These are phyloP conservation scores for Nannizziopsis arthrosporioides DNA, from an alignment of 2,329 filamentous ascomycete species.

Conservation along the genomic window DNA sequence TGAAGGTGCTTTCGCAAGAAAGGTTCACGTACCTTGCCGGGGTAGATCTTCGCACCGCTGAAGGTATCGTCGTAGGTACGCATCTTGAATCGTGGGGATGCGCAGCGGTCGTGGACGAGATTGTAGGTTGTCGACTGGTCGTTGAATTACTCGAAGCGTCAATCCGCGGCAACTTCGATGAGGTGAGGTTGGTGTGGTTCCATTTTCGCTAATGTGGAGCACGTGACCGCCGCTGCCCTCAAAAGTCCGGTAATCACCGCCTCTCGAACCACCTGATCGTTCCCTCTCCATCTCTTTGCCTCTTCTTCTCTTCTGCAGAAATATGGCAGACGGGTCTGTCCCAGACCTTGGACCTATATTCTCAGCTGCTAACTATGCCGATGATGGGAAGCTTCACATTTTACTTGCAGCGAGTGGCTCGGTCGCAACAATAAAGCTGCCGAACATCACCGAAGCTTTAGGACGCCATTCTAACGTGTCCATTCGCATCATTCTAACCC, in stretches of 20 bases:
- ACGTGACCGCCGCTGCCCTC: slow-evolving; percentile 31
- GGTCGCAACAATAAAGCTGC: slow-evolving; percentile 81
- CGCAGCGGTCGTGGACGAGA: slow-evolving; percentile 31
- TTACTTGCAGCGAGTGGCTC: slow-evolving; percentile 57
- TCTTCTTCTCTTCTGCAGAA: neutral
- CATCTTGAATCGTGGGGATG: slow-evolving; percentile 45
- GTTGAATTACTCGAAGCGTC: slow-evolving; percentile 30
- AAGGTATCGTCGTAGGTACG: slow-evolving; percentile 69
- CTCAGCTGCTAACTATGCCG: slow-evolving; percentile 7
- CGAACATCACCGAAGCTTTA: slow-evolving; percentile 46
- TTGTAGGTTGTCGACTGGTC: slow-evolving; percentile 28
- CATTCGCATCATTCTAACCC: slow-evolving; percentile 74
- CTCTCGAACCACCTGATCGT: neutral
- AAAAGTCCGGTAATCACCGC: slow-evolving; percentile 2
- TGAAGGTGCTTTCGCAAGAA: neutral
- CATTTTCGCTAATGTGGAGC: slow-evolving; percentile 34
- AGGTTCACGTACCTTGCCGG: slow-evolving; percentile 55
- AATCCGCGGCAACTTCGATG: slow-evolving; percentile 25
- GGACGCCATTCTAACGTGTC: slow-evolving; percentile 44
- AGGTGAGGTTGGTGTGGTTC: slow-evolving; percentile 22
- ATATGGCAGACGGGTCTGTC: slow-evolving; percentile 1
- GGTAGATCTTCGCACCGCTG: slow-evolving; percentile 68
- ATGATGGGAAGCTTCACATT: slow-evolving; percentile 16
- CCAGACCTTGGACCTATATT: slow-evolving; percentile 6
- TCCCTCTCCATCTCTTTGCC: neutral